phyloP scores from a whole-genome alignment of 768 basidiomycete species.

The Pisolithus microcarpus region DNA sequence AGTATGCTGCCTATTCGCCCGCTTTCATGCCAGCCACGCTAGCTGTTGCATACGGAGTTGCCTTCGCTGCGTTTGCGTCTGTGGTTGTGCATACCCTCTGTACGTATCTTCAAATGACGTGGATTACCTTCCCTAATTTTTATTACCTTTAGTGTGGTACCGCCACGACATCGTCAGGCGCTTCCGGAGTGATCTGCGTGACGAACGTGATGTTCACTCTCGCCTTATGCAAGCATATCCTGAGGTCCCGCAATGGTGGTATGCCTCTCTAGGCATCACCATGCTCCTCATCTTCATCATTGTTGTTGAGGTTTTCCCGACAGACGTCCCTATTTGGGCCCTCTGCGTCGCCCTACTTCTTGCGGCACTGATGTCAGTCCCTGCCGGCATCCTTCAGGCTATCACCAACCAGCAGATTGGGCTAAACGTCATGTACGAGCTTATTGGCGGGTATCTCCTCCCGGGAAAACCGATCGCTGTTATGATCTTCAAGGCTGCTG shows the following conservation, averaged over 20 bases:
- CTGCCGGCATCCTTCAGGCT: conserved; percentile 76
- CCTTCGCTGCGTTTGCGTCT: conserved; percentile 69
- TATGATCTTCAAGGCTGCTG: conserved; percentile 70
- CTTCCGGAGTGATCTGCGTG: conserved; percentile 56
- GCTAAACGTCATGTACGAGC: conserved; percentile 66
- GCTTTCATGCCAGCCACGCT: conserved; percentile 64
- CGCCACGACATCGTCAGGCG: conserved; percentile 70
- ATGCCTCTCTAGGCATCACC: conserved; percentile 45
- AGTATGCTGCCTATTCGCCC: conserved; percentile 76
- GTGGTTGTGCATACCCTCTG: conserved; percentile 73
- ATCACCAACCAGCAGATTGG: conserved; percentile 78
- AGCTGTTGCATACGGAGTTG: conserved; percentile 61
- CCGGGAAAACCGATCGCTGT: conserved; percentile 80
- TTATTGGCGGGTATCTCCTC: conserved; percentile 70
- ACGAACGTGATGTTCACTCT: conserved; percentile 80
- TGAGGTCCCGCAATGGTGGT: conserved; percentile 79
- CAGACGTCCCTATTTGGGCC: conserved; percentile 77
- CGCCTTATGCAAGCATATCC: conserved; percentile 75
- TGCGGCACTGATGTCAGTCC: conserved; percentile 47
- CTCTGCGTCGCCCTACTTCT: conserved; percentile 50
- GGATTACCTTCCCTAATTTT: not conserved
- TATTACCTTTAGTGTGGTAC: conserved; percentile 62
- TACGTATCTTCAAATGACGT: conserved; percentile 30
- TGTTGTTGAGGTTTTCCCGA: conserved; percentile 65
- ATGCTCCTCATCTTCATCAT: conserved; percentile 56